Base-by-base conservation (phyloP, 73 alveolate genomes). In the Loxodes magnus region DNA sequence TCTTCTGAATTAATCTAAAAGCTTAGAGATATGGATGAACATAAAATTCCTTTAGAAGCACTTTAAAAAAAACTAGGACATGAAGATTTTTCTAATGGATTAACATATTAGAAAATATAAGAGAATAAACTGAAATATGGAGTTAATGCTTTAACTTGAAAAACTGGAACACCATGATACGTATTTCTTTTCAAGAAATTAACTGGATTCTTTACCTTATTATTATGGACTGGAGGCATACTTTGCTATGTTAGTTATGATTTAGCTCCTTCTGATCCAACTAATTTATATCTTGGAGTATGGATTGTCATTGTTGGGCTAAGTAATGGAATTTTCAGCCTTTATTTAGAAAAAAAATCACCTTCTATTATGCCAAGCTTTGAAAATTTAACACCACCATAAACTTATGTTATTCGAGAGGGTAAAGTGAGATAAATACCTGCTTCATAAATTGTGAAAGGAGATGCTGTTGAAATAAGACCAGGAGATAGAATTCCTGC, bases 361-460 rank as follows among this genome's bases (percentile, higher is more conserved):
- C 88, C 84, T 23, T 95, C 90, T 31, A 74, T 87, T 16, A 84
- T 87, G 95, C 91, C 87, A 30, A 67, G 88, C 9, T 87, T 87
- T 66, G 79, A 84, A 31, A 54, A 66, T 15, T 0, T 28, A 37
- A 76, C 65, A 22, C 84, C 84, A 5, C 76, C 79, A 2, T 59
- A 64, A 14, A 50, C 84, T 0, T 28, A 37, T 5, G 93, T 77
- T 14, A 67, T 50, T 4, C 34, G 90, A 39, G 90, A 49, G 21
- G 91, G 91, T 2, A 30, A 30, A 25, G 23, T 26, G 49, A 14
- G 30, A 35, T 38, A 31, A 12, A 33, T 79, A 4, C 52, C 61
- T 4, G 77, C 86, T 4, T 26, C 56, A 12, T 56, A 79, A 14
- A 44, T 79, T 26, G 89, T 77, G 19, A 68, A 71, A 10, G 93